A percentile compares a stretch with the other conserved stretches of the same genome.
These are phyloP conservation scores for Silene latifolia DNA, from an alignment of 148 eudicot genomes.

Conservation along the genomic window DNA sequence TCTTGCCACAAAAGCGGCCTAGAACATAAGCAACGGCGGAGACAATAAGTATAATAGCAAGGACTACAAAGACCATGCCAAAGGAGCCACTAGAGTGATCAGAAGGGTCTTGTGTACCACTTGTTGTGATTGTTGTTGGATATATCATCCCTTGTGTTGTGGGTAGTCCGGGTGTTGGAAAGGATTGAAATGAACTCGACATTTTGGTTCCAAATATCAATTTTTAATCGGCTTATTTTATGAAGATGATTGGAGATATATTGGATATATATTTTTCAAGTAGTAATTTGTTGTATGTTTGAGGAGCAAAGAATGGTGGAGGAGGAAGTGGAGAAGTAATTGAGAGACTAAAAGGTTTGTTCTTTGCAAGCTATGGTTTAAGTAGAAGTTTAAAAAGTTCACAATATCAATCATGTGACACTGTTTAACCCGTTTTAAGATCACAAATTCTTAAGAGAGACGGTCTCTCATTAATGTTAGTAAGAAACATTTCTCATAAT, in stretches of 20 bases:
- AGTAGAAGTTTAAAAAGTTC: conserved; percentile 9
- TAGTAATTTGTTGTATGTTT: conserved; percentile 15
- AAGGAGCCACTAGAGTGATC: conserved; percentile 61
- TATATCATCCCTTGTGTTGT: conserved; percentile 30
- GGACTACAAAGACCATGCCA: conserved; percentile 66
- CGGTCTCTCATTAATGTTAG: too few relatives aligned
- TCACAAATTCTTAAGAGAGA: too few relatives aligned
- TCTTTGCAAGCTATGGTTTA: conserved; percentile 20
- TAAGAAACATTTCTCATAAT: too few relatives aligned
- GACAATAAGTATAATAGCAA: conserved; percentile 56
- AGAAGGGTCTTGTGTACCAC: conserved; percentile 16
- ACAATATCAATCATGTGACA: too few relatives aligned
- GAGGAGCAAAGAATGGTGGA: too few relatives aligned
- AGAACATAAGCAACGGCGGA: conserved; percentile 66
- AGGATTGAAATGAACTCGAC: conserved; percentile 27
- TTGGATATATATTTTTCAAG: background rate
- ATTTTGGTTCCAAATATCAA: conserved; percentile 7
- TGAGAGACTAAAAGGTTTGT: conserved; percentile 19
- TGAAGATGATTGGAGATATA: background rate
- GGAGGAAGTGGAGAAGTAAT: background rate
- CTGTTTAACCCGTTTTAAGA: too few relatives aligned
- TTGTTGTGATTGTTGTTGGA: conserved; percentile 27
- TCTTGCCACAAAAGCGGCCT: conserved; percentile 58
- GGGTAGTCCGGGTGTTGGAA: conserved; percentile 38
- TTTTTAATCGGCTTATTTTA: background rate